These are phyloP conservation scores for Hymenoscyphus albidus DNA, from an alignment of 2,329 filamentous ascomycete species.

Conservation along the genomic window DNA sequence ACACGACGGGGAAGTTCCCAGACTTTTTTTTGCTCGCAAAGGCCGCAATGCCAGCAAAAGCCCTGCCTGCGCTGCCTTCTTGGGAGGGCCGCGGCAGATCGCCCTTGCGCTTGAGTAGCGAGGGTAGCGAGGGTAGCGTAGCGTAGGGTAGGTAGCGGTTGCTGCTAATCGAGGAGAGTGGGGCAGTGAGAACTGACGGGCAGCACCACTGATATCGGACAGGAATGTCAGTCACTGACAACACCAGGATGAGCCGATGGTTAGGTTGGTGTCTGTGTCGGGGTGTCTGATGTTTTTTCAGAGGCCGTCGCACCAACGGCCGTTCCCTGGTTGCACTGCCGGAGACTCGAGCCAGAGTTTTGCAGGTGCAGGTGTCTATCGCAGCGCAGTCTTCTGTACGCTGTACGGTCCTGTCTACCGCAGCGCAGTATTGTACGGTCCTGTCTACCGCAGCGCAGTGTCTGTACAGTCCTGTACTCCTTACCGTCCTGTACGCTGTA, in stretches of 20 bases:
- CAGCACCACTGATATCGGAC: too few relatives aligned
- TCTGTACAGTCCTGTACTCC: background rate
- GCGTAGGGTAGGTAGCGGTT: background rate
- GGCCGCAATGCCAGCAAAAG: conserved; percentile 1
- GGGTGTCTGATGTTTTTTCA: background rate
- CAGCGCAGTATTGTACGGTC: too few relatives aligned
- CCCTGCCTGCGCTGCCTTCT: too few relatives aligned
- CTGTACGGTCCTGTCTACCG: too few relatives aligned
- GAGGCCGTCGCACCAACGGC: too few relatives aligned
- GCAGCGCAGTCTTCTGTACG: too few relatives aligned
- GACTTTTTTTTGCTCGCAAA: conserved; percentile 14
- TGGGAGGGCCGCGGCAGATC: background rate
- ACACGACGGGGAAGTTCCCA: conserved; percentile 2
- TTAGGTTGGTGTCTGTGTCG: background rate
- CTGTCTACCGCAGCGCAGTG: background rate
- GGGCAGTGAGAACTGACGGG: background rate
- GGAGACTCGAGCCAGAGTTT: too few relatives aligned
- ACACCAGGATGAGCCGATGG: too few relatives aligned
- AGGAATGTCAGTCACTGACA: background rate
- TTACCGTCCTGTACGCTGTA: background rate
- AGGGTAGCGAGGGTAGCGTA: background rate
- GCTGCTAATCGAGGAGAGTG: background rate
- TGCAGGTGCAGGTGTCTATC: too few relatives aligned
- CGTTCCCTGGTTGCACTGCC: too few relatives aligned
- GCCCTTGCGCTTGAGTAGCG: background rate